Evolutionary conservation across 2,329 filamentous ascomycete species (phyloP).

Genomic region (Talaromyces rugulosus): DNA sequence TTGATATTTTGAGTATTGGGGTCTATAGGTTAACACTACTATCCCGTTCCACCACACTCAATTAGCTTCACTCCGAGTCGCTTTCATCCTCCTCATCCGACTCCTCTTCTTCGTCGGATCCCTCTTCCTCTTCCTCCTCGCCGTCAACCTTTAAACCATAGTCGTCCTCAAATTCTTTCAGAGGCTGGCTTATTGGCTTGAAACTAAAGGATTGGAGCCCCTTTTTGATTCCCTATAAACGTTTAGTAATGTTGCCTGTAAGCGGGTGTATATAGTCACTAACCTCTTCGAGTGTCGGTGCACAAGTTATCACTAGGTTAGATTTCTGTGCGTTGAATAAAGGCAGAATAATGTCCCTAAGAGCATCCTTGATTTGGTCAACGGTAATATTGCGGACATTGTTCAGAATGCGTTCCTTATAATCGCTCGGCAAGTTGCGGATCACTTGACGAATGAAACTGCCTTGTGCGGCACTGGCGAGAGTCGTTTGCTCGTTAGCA

Average conservation of each 20-base stretch:
- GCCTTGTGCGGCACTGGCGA: conserved; percentile 73
- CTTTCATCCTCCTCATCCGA: conserved; percentile 28
- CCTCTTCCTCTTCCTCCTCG: conserved; percentile 56
- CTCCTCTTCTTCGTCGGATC: conserved; percentile 40
- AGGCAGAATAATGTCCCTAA: conserved; percentile 71
- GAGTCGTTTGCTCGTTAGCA: conserved; percentile 83
- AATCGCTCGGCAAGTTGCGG: conserved; percentile 69
- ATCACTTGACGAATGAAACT: conserved; percentile 82
- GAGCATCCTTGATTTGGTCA: conserved; percentile 70
- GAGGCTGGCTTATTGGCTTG: conserved; percentile 66
- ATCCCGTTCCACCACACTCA: neutral
- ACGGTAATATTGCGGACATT: conserved; percentile 71
- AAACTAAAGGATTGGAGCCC: conserved; percentile 74
- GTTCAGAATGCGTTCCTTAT: conserved; percentile 70
- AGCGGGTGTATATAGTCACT: conserved; percentile 30
- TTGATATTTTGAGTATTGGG: conserved; percentile 5
- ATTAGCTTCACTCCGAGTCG: neutral
- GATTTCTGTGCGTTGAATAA: conserved; percentile 76
- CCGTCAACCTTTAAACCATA: conserved; percentile 71
- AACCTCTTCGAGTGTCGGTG: conserved; percentile 79
- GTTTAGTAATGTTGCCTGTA: conserved; percentile 17
- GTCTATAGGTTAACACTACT: neutral
- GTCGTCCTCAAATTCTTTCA: conserved; percentile 81
- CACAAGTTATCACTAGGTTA: conserved; percentile 85
- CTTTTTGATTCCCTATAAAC: conserved; percentile 64